Conservation (phyloP, 805 yeast genomes). For the Spathaspora hagerdaliae region DNA sequence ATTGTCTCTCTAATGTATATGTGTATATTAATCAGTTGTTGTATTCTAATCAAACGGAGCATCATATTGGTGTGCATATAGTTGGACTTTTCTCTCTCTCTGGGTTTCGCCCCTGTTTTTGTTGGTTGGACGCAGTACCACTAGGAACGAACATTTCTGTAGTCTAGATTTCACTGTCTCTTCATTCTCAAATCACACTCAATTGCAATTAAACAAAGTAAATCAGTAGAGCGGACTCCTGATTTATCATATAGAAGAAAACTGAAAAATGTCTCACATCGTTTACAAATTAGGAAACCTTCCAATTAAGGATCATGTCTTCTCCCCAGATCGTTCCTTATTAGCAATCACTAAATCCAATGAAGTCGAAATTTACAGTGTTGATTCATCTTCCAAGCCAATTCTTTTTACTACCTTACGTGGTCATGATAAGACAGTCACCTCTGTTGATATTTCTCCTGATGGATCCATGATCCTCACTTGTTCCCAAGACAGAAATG, state of each 20-base stretch:
- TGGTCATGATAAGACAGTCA: slow-evolving; percentile 91
- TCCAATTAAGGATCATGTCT: slow-evolving; percentile 90
- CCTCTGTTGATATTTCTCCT: slow-evolving; percentile 86
- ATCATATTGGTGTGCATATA: too few species aligned
- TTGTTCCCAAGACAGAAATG: slow-evolving; percentile 96
- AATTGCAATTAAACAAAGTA: not conserved
- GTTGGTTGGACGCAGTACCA: too few species aligned
- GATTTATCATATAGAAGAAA: not conserved
- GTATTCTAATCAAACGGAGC: too few species aligned
- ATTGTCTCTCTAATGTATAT: too few species aligned
- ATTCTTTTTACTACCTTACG: slow-evolving; percentile 59
- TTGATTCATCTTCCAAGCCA: slow-evolving; percentile 48
- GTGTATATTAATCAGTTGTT: too few species aligned
- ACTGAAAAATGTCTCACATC: slow-evolving; percentile 4
- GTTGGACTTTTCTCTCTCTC: too few species aligned
- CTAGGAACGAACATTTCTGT: too few species aligned
- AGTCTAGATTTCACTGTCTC: too few species aligned
- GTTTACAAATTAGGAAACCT: slow-evolving; percentile 68
- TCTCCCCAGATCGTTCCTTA: slow-evolving; percentile 57
- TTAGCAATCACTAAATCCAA: slow-evolving; percentile 83
- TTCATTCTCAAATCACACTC: not conserved
- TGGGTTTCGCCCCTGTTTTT: too few species aligned
- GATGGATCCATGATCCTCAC: slow-evolving; percentile 86
- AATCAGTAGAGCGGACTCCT: slow-evolving; percentile 25
- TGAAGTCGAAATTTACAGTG: slow-evolving; percentile 68